Conservation (phyloP, 768 basidiomycete species). For the Ramaria sp. region DNA sequence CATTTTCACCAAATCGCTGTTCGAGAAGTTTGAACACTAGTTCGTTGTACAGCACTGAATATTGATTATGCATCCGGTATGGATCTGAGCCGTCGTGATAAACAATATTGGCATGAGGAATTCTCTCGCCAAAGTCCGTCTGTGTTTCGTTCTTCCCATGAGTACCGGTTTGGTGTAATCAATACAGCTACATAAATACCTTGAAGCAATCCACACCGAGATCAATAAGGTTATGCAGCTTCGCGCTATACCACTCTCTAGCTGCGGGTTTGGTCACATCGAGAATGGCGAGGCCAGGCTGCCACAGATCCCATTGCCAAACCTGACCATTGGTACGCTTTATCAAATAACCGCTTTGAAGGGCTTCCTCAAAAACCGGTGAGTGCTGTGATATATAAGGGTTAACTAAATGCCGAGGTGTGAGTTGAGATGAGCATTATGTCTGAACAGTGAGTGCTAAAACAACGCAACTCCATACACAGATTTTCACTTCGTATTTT, state of each 20-base stretch:
- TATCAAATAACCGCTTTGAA: constrained; percentile 23
- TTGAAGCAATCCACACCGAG: constrained; percentile 22
- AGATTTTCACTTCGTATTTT: constrained; percentile 23
- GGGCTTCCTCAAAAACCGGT: constrained; percentile 23
- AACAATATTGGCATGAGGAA: constrained; percentile 51
- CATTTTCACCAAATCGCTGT: constrained; percentile 17
- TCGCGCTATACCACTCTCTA: constrained; percentile 23
- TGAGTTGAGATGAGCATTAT: background rate
- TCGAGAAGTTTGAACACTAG: constrained; percentile 23
- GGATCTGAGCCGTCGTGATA: constrained; percentile 64
- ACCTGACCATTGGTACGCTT: constrained; percentile 24
- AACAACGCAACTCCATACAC: constrained; percentile 21
- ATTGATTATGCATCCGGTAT: constrained; percentile 27
- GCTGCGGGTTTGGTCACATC: constrained; percentile 29
- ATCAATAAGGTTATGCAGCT: constrained; percentile 20
- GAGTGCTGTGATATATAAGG: constrained; percentile 18
- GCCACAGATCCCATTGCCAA: constrained; percentile 29
- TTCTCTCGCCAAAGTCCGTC: constrained; percentile 71
- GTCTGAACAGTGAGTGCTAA: background rate
- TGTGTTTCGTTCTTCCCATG: background rate
- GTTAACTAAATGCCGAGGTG: constrained; percentile 28
- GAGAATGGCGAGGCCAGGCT: constrained; percentile 18
- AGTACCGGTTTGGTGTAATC: background rate
- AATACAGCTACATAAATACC: constrained; percentile 4
- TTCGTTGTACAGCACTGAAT: constrained; percentile 25